phyloP scores from a whole-genome alignment of 495 filamentous ascomycete genomes.

The Hyaloscypha finlandica region DNA sequence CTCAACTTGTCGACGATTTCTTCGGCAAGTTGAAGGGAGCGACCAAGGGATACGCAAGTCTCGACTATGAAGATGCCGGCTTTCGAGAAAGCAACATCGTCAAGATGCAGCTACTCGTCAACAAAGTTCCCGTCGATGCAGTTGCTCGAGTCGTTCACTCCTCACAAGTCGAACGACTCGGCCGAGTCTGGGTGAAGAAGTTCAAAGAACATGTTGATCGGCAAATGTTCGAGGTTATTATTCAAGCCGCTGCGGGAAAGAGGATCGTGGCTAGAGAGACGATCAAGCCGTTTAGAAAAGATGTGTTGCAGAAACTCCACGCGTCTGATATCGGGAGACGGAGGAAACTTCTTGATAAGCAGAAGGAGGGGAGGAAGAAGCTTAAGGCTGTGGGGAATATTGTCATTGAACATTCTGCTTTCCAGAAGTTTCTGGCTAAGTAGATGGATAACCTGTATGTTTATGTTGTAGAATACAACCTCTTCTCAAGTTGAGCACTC shows the following conservation, averaged over 20 bases:
- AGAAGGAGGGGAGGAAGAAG: conserved; percentile 94
- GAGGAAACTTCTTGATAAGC: conserved; percentile 89
- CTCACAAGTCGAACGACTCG: conserved; percentile 74
- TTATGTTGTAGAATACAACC: not conserved
- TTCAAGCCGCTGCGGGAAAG: conserved; percentile 85
- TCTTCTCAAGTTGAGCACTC: no score
- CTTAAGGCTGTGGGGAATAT: conserved; percentile 75
- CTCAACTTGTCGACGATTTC: conserved; percentile 92
- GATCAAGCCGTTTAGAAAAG: conserved; percentile 95
- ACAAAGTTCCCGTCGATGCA: conserved; percentile 90
- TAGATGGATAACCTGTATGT: conserved; percentile 24
- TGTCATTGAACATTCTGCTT: conserved; percentile 88
- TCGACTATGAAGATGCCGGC: conserved; percentile 94
- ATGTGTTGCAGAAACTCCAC: conserved; percentile 90
- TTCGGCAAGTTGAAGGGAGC: conserved; percentile 94
- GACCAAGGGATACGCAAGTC: conserved; percentile 72
- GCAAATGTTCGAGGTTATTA: conserved; percentile 95
- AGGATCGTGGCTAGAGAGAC: conserved; percentile 90
- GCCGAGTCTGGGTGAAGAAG: conserved; percentile 86
- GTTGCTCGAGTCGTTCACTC: conserved; percentile 86
- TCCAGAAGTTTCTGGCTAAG: conserved; percentile 81
- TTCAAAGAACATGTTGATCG: conserved; percentile 96
- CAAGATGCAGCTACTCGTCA: conserved; percentile 91
- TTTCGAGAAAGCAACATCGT: conserved; percentile 79
- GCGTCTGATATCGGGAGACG: conserved; percentile 82